phyloP scores from a whole-genome alignment of 2,329 filamentous ascomycete species.

The Fusarium sp. region DNA sequence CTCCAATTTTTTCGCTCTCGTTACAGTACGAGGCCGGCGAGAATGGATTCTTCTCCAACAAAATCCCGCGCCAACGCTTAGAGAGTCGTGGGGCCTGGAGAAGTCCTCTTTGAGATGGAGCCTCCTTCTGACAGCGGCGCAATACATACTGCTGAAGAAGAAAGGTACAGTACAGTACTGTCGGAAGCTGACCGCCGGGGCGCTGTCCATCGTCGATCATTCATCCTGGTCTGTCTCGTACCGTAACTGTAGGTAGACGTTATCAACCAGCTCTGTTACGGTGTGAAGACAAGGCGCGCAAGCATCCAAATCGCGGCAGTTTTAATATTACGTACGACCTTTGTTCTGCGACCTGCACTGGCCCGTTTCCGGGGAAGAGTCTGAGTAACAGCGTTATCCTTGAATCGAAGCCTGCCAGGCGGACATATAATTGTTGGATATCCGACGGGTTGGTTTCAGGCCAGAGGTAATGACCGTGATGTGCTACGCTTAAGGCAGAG shows the following conservation, averaged over 20 bases:
- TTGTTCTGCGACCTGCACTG: slow-evolving; percentile 24
- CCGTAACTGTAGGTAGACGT: neutral
- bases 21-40: slow-evolving; percentile 16
- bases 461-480: slow-evolving; percentile 9
- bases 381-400: slow-evolving; percentile 2
- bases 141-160: neutral
- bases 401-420: slow-evolving; percentile 19
- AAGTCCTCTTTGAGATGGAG: slow-evolving; percentile 25
- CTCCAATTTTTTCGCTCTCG: slow-evolving; percentile 27
- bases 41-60: slow-evolving; percentile 31
- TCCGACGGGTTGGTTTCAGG: slow-evolving; percentile 45
- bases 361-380: slow-evolving; percentile 2
- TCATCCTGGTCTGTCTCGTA: slow-evolving; percentile 33
- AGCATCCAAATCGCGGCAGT: slow-evolving; percentile 30
- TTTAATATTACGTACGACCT: too few species aligned
- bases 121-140: neutral
- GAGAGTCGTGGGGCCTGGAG: slow-evolving; percentile 28
- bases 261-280: slow-evolving; percentile 5
- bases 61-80: slow-evolving; percentile 32
- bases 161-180: slow-evolving; percentile 18
- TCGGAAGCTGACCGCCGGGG: slow-evolving; percentile 40
- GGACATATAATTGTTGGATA: slow-evolving; percentile 27
- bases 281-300: slow-evolving; percentile 31
- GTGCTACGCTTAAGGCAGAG: neutral
- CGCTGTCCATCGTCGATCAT: slow-evolving; percentile 33